Conservation (phyloP, 306 rosid species). For the Lathyrus tuberosus region DNA sequence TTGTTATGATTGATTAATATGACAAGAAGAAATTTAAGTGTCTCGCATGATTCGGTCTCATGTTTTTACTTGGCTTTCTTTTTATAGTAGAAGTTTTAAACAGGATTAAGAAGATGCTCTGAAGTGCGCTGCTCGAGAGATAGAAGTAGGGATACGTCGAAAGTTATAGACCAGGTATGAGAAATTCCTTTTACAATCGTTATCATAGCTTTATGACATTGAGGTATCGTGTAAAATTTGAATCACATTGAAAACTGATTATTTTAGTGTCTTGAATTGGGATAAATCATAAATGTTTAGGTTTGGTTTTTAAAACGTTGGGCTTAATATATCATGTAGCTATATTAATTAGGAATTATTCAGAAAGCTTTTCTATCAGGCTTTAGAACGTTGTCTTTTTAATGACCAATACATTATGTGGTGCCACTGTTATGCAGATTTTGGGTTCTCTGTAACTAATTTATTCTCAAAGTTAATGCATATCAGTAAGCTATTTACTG, state of each 20-base stretch:
- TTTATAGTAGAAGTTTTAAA: too few species aligned
- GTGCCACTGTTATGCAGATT: slow-evolving; percentile 16
- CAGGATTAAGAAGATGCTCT: too few species aligned
- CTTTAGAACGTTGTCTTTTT: slow-evolving; percentile 20
- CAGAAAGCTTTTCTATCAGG: slow-evolving; percentile 22
- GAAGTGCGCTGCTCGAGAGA: too few species aligned
- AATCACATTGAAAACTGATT: too few species aligned
- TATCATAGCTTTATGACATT: neutral
- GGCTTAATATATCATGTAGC: neutral
- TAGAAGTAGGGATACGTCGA: too few species aligned
- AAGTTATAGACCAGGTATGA: too few species aligned
- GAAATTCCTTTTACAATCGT: slow-evolving; percentile 11
- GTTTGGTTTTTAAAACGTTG: too few species aligned
- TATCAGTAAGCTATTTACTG: slow-evolving; percentile 22
- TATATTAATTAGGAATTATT: neutral
- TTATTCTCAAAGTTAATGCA: slow-evolving; percentile 8
- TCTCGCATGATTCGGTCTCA: too few species aligned
- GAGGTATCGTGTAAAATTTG: slow-evolving; percentile 30
- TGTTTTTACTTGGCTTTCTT: too few species aligned
- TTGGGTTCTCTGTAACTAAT: slow-evolving; percentile 19
- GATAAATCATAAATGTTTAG: slow-evolving; percentile 1
- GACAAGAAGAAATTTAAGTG: too few species aligned
- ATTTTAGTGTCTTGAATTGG: neutral
- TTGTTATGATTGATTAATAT: too few species aligned
- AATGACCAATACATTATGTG: slow-evolving; percentile 18